Conservation (phyloP, 2,329 filamentous ascomycete species). For the Clarireedia monteithiana region DNA sequence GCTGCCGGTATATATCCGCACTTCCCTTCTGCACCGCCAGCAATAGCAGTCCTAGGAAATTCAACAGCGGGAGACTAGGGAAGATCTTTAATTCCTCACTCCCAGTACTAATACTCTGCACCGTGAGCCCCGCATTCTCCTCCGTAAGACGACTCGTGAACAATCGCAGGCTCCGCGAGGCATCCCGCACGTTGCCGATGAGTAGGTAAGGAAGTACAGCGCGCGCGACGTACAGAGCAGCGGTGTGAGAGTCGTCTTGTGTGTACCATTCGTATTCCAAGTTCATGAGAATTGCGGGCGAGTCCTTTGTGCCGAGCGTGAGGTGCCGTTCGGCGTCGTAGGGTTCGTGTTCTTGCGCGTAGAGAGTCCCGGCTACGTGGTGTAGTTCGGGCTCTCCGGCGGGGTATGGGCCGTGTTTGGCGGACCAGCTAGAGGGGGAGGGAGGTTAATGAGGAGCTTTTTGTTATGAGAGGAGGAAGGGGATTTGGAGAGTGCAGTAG, state of each 20-base stretch:
- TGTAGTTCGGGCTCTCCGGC: conserved; percentile 92
- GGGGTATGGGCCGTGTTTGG: conserved; percentile 76
- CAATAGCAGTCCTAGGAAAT: conserved; percentile 82
- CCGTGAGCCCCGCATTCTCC: conserved; percentile 50
- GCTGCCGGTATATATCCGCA: conserved; percentile 69
- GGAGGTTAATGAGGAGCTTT: not conserved
- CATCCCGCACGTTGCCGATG: conserved; percentile 81
- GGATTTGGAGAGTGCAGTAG: too few species aligned
- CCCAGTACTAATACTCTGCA: conserved; percentile 73
- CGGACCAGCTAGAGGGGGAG: conserved; percentile 58
- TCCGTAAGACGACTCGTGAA: conserved; percentile 61
- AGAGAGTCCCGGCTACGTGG: conserved; percentile 80
- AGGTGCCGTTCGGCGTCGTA: conserved; percentile 93
- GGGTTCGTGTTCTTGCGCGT: conserved; percentile 85
- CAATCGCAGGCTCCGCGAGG: conserved; percentile 60
- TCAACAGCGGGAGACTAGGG: conserved; percentile 85
- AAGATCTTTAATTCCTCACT: conserved; percentile 79
- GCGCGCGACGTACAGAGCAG: conserved; percentile 76
- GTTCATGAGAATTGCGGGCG: conserved; percentile 67
- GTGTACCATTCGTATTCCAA: conserved; percentile 94
- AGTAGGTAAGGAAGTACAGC: conserved; percentile 87
- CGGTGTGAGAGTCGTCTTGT: conserved; percentile 79
- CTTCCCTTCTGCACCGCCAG: conserved; percentile 74
- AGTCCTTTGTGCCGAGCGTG: conserved; percentile 81
- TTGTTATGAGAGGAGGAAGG: not conserved